phyloP scores from a whole-genome alignment of 1,139 yeast genomes.

The Geotrichum carabidarum region DNA sequence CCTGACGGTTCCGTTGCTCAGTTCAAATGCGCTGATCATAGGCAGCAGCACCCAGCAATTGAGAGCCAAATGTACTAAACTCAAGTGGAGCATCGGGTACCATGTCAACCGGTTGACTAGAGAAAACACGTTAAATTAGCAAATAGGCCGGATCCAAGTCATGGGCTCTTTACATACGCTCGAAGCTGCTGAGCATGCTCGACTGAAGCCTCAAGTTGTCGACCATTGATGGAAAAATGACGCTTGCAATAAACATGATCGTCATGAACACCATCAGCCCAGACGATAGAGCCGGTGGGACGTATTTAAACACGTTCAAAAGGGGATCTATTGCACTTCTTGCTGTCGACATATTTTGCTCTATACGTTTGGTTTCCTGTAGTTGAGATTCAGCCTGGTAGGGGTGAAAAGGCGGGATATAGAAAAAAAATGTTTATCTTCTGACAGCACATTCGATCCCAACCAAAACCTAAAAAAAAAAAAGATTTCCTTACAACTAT shows the following conservation, averaged over 20 bases:
- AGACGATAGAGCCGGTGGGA: conserved; percentile 61
- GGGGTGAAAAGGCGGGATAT: neutral
- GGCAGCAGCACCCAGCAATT: conserved; percentile 62
- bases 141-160: neutral
- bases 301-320: conserved; percentile 16
- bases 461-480: neutral
- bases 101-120: conserved; percentile 58
- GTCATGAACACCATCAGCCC: conserved; percentile 58
- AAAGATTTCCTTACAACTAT: neutral
- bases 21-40: conserved; percentile 60
- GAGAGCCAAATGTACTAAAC: conserved; percentile 56
- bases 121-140: neutral
- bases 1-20: conserved; percentile 74
- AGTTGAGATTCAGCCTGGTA: neutral
- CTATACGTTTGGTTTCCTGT: neutral
- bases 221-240: conserved; percentile 35
- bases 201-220: conserved; percentile 48
- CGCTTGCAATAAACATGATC: conserved; percentile 39
- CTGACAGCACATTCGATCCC: neutral
- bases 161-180: conserved; percentile 33
- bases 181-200: conserved; percentile 50
- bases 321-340: conserved; percentile 12
- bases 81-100: conserved; percentile 66
- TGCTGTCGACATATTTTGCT: conserved; percentile 3
- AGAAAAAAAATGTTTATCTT: neutral